Percentiles rank a stretch among this genome's conserved stretches.
Conservation (phyloP, 2,329 filamentous ascomycete genomes). For the Claviceps capensis region DNA sequence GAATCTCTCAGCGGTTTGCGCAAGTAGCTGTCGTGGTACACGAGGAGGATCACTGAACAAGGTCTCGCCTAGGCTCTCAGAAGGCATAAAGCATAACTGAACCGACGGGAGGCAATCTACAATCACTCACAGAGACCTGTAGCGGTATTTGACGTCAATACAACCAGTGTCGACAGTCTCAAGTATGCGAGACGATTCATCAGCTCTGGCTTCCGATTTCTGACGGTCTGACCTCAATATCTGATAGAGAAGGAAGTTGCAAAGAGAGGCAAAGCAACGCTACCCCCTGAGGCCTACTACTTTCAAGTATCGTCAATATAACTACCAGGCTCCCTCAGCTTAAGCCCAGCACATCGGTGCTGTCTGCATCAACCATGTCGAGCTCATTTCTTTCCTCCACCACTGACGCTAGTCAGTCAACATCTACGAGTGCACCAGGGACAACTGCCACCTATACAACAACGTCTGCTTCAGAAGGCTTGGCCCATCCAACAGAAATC, state of each 20-base stretch:
- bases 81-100: neutral
- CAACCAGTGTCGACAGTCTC: neutral
- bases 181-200: neutral
- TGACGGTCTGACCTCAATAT: neutral
- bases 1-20: neutral
- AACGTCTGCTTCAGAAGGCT: neutral
- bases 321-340: no score
- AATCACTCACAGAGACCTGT: neutral
- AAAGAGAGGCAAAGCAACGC: no score
- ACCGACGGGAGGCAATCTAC: neutral
- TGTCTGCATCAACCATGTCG: neutral
- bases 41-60: neutral
- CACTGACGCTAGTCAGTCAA: neutral
- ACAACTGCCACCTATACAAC: neutral
- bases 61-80: neutral
- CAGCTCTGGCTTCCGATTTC: neutral
- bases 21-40: neutral
- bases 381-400: neutral
- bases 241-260: no score
- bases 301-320: no score
- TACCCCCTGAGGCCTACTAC: no score
- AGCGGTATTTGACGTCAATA: neutral
- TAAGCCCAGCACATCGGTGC: neutral
- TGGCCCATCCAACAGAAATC: neutral
- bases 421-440: neutral